Evolutionary conservation across 2,329 filamentous ascomycete genomes (phyloP).

Genomic region (Microcera coccophila): DNA sequence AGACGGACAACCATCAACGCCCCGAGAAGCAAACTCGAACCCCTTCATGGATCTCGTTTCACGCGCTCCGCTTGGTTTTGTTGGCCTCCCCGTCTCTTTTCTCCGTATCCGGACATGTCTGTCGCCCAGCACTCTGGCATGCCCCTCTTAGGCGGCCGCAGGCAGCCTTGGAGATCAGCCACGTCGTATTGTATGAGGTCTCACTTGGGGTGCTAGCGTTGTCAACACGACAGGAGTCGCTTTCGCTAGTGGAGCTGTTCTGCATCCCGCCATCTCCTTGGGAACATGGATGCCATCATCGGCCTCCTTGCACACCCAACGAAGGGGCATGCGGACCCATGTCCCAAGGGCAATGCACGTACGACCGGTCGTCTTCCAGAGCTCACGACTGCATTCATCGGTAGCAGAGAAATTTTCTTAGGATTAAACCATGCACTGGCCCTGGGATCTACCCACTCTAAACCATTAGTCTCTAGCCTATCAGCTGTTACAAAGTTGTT

Average conservation of each 20-base stretch:
- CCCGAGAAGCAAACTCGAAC: background rate
- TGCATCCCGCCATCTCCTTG: background rate
- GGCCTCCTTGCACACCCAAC: too few species aligned
- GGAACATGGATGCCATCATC: background rate
- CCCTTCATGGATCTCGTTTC: background rate
- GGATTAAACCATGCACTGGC: background rate
- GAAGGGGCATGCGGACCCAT: too few species aligned
- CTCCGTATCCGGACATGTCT: conserved; percentile 1
- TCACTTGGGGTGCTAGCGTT: background rate
- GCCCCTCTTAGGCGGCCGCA: conserved; percentile 4
- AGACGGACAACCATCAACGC: background rate
- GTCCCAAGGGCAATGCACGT: too few species aligned
- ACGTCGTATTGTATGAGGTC: background rate
- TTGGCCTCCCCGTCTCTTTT: too few species aligned
- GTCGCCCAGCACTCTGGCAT: conserved; percentile 10
- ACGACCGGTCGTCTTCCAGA: too few species aligned
- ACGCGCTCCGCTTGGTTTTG: background rate
- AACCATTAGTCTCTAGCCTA: conserved; percentile 12
- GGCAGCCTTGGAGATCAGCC: conserved; percentile 7
- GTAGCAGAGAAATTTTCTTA: background rate
- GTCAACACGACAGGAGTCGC: too few species aligned
- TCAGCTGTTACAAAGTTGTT: conserved; percentile 5
- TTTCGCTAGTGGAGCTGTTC: background rate
- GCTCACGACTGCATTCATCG: too few species aligned
- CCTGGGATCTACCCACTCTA: background rate